Conservation (phyloP, 2,329 filamentous ascomycete species). For the Thelonectria olida region DNA sequence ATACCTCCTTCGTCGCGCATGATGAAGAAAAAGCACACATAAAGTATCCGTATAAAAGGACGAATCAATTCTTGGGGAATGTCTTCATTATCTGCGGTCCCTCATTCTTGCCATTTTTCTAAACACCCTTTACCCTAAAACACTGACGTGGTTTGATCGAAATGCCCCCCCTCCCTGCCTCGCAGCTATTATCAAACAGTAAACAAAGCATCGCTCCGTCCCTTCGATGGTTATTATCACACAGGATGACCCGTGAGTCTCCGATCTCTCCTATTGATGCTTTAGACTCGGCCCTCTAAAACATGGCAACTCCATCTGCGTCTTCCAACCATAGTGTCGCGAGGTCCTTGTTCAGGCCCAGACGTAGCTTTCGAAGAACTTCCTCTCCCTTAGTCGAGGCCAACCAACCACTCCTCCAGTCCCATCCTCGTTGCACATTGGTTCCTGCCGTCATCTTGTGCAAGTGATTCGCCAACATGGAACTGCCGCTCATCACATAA, state of each 20-base stretch:
- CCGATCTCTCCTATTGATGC: neutral
- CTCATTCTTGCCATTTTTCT: neutral
- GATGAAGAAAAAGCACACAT: too few relatives aligned
- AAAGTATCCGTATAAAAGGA: too few relatives aligned
- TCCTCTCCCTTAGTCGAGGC: constrained; percentile 70
- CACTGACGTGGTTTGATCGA: neutral
- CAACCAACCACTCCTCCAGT: constrained; percentile 83
- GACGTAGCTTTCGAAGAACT: constrained; percentile 75
- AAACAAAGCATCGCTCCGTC: neutral
- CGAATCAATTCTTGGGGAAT: too few relatives aligned
- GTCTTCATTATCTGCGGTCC: neutral
- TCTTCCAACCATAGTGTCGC: constrained; percentile 75
- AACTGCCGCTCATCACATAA: constrained; percentile 78
- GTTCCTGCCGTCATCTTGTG: constrained; percentile 65
- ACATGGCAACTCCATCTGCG: constrained; percentile 64
- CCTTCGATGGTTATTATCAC: neutral
- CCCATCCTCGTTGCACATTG: constrained; percentile 72
- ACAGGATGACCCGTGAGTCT: neutral
- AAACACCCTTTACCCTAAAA: constrained; percentile 1
- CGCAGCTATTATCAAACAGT: neutral
- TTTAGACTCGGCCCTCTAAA: constrained; percentile 34
- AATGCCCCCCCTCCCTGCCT: neutral
- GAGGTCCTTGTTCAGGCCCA: constrained; percentile 79
- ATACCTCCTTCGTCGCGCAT: too few relatives aligned
- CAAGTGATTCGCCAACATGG: constrained; percentile 72